Evolutionary conservation across 371 early-diverging fungal genomes (phyloP), one percentile per base, ranked within the genome.

Genomic region (Cokeromyces recurvatus): DNA sequence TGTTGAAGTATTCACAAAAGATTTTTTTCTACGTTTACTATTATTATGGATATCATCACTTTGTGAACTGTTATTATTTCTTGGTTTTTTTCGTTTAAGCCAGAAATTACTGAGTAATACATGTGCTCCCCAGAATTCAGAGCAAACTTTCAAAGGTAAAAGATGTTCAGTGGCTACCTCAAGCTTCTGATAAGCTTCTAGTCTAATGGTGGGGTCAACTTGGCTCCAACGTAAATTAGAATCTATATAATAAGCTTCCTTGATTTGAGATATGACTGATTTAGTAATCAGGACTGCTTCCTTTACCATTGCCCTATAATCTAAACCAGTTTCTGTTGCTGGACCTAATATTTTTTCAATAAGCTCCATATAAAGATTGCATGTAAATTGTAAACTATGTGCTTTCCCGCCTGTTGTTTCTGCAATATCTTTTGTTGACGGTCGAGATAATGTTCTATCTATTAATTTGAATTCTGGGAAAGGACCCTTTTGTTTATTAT

Each of bases 91-190:
- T 24, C 51, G 37, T 16, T 44, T 44, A 5, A 51, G 24, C 51
- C 51, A 51, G 14, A 51, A 51, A 14, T 51, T 51, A 19, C 51
- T 51, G 4, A 51, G 38, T 20, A 51, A 22, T 2, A 51, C 51
- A 32, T 51, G 51, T 1, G 51, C 51, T 21, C 51, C 51, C 51
- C 51, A 51, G 22, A 44, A 44, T 38, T 51, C 51, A 21, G 44
- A 38, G 32, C 51, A 51, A 9, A 51, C 19, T 14, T 51, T 51
- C n/a, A 51, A 10, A 5, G 51, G 51, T 4, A 51, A 15, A 5
- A 51, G 32, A 51, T 51, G 51, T 17, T 51, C 38, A 6, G 45
- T 51, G 6, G 51, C 51, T 2, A 19, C 38, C 23, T 51, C 51
- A 14, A 51, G 25, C 21, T 44, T 32, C 15, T 32, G 27, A 22